phyloP scores from a whole-genome alignment of 2,329 filamentous ascomycete species.

The Aspergillus brunneoviolaceus region DNA sequence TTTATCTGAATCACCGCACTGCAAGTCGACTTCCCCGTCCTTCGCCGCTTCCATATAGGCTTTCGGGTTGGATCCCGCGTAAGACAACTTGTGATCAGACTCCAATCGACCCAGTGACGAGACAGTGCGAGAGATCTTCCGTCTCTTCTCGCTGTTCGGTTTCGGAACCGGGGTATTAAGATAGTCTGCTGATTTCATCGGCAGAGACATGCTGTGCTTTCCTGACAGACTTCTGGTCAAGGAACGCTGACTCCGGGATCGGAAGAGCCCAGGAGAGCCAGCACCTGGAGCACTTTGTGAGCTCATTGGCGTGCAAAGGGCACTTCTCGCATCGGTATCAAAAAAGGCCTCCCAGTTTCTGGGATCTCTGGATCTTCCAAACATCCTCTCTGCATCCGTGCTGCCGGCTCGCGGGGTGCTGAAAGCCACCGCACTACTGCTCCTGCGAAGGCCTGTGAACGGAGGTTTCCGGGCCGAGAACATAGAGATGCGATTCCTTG shows the following conservation, averaged over 20 bases:
- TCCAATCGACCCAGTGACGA: constrained; percentile 66
- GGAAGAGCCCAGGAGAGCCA: constrained; percentile 76
- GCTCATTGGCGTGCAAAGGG: constrained; percentile 76
- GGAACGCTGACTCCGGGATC: constrained; percentile 64
- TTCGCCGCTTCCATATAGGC: constrained; percentile 26
- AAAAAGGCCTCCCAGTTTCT: constrained; percentile 90
- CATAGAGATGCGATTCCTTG: constrained; percentile 52
- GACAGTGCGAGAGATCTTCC: constrained; percentile 59
- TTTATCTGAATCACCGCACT: constrained; percentile 81
- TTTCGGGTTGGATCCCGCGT: constrained; percentile 29
- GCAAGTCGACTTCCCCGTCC: constrained; percentile 43
- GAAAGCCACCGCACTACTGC: constrained; percentile 65
- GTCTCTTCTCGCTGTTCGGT: constrained; percentile 54
- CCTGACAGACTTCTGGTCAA: constrained; percentile 51
- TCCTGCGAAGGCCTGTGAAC: constrained; percentile 62
- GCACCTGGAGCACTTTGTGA: constrained; percentile 64
- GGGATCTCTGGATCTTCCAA: constrained; percentile 80
- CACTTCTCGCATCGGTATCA: constrained; percentile 74
- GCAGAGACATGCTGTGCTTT: constrained; percentile 51
- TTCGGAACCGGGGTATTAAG: constrained; percentile 52
- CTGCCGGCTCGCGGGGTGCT: constrained; percentile 57
- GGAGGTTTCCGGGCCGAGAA: constrained; percentile 51
- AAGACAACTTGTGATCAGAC: constrained; percentile 43
- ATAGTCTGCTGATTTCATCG: constrained; percentile 40
- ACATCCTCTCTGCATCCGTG: constrained; percentile 51